These are phyloP conservation scores for Leishmania arabica DNA, from an alignment of 208 protist genomes.

Conservation along the genomic window DNA sequence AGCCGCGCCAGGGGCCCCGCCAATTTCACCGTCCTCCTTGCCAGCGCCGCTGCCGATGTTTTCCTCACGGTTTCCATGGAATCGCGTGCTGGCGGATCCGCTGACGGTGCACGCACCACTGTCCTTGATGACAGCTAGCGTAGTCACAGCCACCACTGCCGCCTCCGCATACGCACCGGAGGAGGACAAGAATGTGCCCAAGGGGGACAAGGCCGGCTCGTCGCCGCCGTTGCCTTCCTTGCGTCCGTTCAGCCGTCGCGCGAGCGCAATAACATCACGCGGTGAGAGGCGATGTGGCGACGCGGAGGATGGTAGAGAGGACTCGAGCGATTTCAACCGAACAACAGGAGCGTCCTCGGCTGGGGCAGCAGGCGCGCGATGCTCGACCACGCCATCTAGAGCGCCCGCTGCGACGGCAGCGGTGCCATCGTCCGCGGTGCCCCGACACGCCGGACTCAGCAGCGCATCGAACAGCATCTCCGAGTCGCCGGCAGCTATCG, in stretches of 20 bases:
- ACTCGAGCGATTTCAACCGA: background rate
- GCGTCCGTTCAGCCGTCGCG: background rate
- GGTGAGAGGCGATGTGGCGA: background rate
- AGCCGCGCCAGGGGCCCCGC: background rate
- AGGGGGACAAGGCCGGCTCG: background rate
- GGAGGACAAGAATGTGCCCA: background rate
- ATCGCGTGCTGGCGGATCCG: slow-evolving; percentile 19
- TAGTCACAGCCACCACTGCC: background rate
- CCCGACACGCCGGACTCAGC: slow-evolving; percentile 8
- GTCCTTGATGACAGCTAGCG: background rate
- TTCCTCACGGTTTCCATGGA: slow-evolving; percentile 30
- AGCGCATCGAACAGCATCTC: background rate
- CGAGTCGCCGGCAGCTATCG: background rate
- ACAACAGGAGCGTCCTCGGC: background rate
- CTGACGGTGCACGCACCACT: slow-evolving; percentile 13
- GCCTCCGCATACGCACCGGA: background rate
- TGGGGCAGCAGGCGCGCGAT: background rate
- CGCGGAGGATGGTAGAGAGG: background rate
- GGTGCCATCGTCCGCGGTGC: slow-evolving; percentile 12
- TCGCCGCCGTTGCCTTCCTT: background rate
- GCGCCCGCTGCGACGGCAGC: background rate
- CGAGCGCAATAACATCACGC: background rate
- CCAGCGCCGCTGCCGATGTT: slow-evolving; percentile 20
- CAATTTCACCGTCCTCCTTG: background rate
- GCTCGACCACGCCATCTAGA: background rate